Evolutionary conservation across 192 early-diverging fungal genomes (phyloP).

Genomic region (Entomortierella parvispora): DNA sequence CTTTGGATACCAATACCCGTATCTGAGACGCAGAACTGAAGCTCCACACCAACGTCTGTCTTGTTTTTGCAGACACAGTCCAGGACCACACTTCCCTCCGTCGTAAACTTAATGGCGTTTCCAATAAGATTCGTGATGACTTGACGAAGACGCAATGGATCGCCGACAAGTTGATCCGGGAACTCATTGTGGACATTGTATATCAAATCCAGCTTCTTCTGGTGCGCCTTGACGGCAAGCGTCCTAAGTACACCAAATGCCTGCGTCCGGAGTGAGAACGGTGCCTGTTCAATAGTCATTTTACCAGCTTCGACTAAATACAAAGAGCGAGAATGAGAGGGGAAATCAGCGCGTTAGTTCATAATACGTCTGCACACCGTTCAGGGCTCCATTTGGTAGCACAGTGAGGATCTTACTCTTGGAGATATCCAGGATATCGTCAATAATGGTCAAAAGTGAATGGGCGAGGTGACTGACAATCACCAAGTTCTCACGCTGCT

Average conservation of each 20-base stretch:
- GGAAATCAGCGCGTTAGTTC: not conserved
- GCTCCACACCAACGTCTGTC: conserved; percentile 56
- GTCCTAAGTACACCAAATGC: conserved; percentile 77
- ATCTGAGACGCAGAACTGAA: conserved; percentile 79
- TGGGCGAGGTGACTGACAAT: conserved; percentile 80
- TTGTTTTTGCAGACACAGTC: conserved; percentile 55
- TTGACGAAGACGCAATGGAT: conserved; percentile 79
- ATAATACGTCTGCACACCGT: not conserved
- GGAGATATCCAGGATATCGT: conserved; percentile 87
- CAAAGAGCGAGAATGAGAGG: not conserved
- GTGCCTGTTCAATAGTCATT: conserved; percentile 80
- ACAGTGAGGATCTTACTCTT: conserved; percentile 58
- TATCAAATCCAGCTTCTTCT: conserved; percentile 77
- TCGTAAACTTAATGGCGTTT: conserved; percentile 91
- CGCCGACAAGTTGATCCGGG: conserved; percentile 77
- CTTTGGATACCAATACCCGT: conserved; percentile 88
- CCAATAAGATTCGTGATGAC: conserved; percentile 85
- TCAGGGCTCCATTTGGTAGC: no score
- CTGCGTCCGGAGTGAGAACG: conserved; percentile 69
- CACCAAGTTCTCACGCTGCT: conserved; percentile 84
- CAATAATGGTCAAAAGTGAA: conserved; percentile 79
- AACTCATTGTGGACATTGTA: conserved; percentile 75
- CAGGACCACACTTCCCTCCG: conserved; percentile 73
- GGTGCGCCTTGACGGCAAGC: conserved; percentile 75
- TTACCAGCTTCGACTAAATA: conserved; percentile 78